These are phyloP conservation scores for Komagataella kurtzmanii DNA, from an alignment of 805 yeast genomes.

Conservation along the genomic window DNA sequence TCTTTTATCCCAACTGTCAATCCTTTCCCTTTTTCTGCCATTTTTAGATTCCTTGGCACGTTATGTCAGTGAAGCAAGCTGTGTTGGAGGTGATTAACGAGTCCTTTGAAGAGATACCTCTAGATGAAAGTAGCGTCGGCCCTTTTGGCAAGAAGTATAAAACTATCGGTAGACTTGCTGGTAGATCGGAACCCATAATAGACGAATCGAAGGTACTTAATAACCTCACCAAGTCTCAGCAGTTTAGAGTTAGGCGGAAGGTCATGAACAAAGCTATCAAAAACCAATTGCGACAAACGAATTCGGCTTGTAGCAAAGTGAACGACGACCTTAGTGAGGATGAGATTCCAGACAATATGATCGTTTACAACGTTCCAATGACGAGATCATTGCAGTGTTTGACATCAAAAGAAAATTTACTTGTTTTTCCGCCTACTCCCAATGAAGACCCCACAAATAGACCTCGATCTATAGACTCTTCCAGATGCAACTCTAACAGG, in stretches of 20 bases:
- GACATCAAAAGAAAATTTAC: slow-evolving; percentile 20
- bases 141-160: neutral
- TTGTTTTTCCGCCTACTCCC: slow-evolving; percentile 6
- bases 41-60: neutral
- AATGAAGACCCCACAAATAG: neutral
- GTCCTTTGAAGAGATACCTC: slow-evolving; percentile 19
- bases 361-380: slow-evolving; percentile 53
- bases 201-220: neutral
- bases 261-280: neutral
- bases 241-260: neutral
- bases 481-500: neutral
- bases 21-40: neutral
- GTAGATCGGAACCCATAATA: neutral
- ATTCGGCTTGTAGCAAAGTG: neutral
- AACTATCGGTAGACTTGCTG: neutral
- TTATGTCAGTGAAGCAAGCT: neutral
- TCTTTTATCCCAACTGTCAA: neutral
- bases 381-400: slow-evolving; percentile 35
- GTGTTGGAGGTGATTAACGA: slow-evolving; percentile 15
- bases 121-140: slow-evolving; percentile 2
- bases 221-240: neutral
- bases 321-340: slow-evolving; percentile 22
- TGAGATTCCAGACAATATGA: slow-evolving; percentile 35
- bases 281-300: neutral
- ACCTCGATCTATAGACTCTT: neutral